These are phyloP conservation scores for Stramenopiles sp. DNA, from an alignment of 352 stramenopile genomes.

Conservation along the genomic window DNA sequence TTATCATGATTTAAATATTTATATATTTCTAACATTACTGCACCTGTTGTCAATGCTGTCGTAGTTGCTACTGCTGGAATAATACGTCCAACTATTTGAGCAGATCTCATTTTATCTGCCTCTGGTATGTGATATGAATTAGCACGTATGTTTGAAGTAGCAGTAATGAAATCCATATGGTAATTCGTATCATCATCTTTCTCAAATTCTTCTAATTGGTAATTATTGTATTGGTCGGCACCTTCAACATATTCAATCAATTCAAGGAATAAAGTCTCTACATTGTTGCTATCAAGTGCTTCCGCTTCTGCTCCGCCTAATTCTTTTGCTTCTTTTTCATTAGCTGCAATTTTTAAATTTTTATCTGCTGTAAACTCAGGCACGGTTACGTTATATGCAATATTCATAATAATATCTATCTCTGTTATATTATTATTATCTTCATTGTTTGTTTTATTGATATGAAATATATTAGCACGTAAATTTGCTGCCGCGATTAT, in stretches of 20 bases:
- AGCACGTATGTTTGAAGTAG: background rate
- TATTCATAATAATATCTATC: background rate
- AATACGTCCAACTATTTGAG: background rate
- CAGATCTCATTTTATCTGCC: background rate
- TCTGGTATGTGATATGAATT: background rate
- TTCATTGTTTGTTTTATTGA: too few relatives aligned
- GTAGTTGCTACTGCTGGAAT: background rate
- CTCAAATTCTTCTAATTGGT: background rate
- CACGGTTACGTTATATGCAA: background rate
- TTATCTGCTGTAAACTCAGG: background rate
- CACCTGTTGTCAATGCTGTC: background rate
- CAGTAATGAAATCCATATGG: background rate
- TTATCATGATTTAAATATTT: background rate
- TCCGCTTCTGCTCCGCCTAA: background rate
- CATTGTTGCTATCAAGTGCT: background rate
- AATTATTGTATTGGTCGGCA: background rate
- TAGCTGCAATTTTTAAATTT: background rate
- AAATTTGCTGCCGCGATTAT: slow-evolving; percentile 80
- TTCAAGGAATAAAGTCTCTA: background rate
- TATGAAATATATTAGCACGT: slow-evolving; percentile 76
- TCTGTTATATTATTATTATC: too few relatives aligned
- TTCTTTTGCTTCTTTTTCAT: background rate
- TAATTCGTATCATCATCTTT: background rate
- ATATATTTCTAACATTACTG: background rate
- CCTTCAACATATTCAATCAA: background rate